A percentile compares a stretch with the other conserved stretches of the same genome.
phyloP scores from a whole-genome alignment of 2,329 filamentous ascomycete genomes.

The Aspergillus intermedius region DNA sequence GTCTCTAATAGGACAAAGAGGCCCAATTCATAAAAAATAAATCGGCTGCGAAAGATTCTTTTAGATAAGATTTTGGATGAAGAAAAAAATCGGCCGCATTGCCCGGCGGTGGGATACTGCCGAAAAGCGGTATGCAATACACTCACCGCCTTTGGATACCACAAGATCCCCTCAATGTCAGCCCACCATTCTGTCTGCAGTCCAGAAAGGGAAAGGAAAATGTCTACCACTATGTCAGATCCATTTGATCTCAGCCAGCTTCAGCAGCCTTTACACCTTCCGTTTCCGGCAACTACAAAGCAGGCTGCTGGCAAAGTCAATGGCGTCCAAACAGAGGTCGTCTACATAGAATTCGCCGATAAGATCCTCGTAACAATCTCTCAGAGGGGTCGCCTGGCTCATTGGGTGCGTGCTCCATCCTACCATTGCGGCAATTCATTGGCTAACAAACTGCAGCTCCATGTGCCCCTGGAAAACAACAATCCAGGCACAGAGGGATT shows the following conservation, averaged over 20 bases:
- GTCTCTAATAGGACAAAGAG: conserved; percentile 10
- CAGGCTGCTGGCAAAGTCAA: conserved; percentile 58
- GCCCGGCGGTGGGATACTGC: conserved; percentile 20
- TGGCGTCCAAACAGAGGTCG: conserved; percentile 64
- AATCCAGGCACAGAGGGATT: conserved; percentile 31
- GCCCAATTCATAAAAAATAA: conserved; percentile 2
- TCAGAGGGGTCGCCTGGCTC: conserved; percentile 75
- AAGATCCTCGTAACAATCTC: conserved; percentile 86
- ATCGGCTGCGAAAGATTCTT: conserved; percentile 1
- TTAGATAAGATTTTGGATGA: neutral
- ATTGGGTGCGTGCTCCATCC: conserved; percentile 63
- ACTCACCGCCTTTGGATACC: conserved; percentile 16
- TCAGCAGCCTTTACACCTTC: conserved; percentile 42
- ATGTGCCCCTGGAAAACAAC: conserved; percentile 27
- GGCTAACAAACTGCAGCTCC: conserved; percentile 17
- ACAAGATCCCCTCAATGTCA: neutral
- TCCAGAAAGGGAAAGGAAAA: neutral
- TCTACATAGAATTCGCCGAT: conserved; percentile 70
- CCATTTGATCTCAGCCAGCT: conserved; percentile 17
- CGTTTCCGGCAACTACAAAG: conserved; percentile 63
- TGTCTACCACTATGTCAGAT: conserved; percentile 17
- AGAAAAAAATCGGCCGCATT: conserved; percentile 12
- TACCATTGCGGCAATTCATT: neutral
- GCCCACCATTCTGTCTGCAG: neutral
- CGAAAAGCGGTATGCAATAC: conserved; percentile 6